Evolutionary conservation across 164 flowering plant species (phyloP).

Genomic region (Hamamelis virginiana): DNA sequence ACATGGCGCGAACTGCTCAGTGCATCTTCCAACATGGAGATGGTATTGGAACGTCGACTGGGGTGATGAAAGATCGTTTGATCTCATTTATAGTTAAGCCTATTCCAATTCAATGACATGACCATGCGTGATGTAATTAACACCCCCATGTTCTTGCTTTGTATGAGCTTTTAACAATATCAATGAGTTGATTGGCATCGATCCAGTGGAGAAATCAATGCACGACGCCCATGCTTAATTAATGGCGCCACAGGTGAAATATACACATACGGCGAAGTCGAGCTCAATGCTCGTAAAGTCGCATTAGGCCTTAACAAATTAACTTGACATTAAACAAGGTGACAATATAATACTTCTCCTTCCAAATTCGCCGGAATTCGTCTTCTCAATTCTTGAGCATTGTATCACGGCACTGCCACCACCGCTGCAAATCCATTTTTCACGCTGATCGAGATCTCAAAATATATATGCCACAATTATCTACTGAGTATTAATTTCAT

Average conservation of each 20-base stretch:
- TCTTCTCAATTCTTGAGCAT: conserved; percentile 33
- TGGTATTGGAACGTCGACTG: conserved; percentile 22
- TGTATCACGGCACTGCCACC: conserved; percentile 26
- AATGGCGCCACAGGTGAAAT: conserved; percentile 22
- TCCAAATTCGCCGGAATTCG: conserved; percentile 31
- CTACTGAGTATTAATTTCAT: too few relatives aligned
- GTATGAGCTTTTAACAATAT: too few relatives aligned
- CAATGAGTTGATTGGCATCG: too few relatives aligned
- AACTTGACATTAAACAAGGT: conserved; percentile 23
- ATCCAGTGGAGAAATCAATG: too few relatives aligned
- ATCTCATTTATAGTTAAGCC: conserved; percentile 8
- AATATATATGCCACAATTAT: too few relatives aligned
- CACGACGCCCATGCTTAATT: conserved; percentile 30
- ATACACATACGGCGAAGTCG: conserved; percentile 28
- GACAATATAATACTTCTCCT: conserved; percentile 33
- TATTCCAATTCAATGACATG: too few relatives aligned
- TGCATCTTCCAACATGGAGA: conserved; percentile 25
- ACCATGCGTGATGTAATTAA: too few relatives aligned
- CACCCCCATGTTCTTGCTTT: too few relatives aligned
- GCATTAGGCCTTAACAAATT: conserved; percentile 30
- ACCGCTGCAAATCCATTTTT: conserved; percentile 37
- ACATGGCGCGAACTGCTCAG: too few relatives aligned
- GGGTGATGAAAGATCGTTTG: conserved; percentile 16
- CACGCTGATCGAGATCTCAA: conserved; percentile 30
- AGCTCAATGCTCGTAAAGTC: conserved; percentile 21